Conservation (phyloP, 257 asterid genomes). For the Przewalskia tangutica region DNA sequence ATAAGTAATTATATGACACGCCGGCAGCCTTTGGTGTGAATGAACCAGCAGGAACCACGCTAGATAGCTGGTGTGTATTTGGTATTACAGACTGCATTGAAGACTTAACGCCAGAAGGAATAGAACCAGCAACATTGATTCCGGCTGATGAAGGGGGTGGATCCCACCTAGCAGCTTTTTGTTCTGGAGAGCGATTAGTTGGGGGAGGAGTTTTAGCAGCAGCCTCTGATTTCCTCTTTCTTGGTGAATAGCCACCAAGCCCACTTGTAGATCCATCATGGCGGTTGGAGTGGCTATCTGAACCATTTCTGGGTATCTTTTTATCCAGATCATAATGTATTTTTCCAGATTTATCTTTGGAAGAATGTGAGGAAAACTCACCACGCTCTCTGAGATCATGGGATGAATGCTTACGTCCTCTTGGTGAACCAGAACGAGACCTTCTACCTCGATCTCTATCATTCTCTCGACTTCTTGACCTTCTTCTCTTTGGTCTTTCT, state of each 20-base stretch:
- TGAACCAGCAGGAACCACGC: conserved; percentile 31
- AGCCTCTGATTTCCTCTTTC: conserved; percentile 84
- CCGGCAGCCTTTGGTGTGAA: conserved; percentile 31
- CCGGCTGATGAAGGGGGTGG: conserved; percentile 44
- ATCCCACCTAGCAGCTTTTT: conserved; percentile 72
- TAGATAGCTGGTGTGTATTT: conserved; percentile 28
- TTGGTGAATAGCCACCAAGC: conserved; percentile 99
- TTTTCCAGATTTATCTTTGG: conserved; percentile 49
- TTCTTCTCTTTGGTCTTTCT: conserved; percentile 48
- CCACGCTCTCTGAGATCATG: conserved; percentile 37
- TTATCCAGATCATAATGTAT: conserved; percentile 48
- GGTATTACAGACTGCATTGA: conserved; percentile 29
- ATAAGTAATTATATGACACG: conserved; percentile 23
- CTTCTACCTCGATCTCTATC: conserved; percentile 47
- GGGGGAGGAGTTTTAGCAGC: conserved; percentile 83
- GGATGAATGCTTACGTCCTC: conserved; percentile 31
- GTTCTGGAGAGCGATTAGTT: conserved; percentile 63
- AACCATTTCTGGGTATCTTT: conserved; percentile 48
- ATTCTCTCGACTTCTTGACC: conserved; percentile 66
- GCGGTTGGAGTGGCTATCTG: conserved; percentile 45
- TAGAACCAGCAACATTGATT: conserved; percentile 16
- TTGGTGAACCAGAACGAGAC: conserved; percentile 60
- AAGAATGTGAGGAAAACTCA: conserved; percentile 33
- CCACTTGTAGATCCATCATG: conserved; percentile 60
- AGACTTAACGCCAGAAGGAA: conserved; percentile 19